Conservation (phyloP, 257 asterid species). For the Penstemon newberryi region DNA sequence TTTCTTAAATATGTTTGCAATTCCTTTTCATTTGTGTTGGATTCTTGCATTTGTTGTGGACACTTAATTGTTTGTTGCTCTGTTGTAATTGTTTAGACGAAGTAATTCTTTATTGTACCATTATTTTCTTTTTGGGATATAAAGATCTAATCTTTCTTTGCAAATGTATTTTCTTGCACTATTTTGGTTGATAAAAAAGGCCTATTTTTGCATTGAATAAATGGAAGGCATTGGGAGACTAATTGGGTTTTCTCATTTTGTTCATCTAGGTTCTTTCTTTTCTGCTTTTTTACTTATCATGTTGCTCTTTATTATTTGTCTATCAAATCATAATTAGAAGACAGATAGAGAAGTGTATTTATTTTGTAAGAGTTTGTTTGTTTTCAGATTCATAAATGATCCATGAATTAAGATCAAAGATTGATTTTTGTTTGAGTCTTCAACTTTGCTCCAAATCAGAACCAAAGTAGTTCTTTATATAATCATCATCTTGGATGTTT, state of each 20-base stretch:
- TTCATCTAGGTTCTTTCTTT: too few species aligned
- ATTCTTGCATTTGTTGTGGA: conserved; percentile 22
- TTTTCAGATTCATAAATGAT: neutral
- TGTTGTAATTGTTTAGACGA: neutral
- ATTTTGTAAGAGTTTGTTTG: neutral
- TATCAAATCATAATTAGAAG: neutral
- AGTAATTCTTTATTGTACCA: neutral
- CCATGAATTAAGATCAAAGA: neutral
- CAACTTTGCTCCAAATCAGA: neutral
- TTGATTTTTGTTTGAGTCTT: too few species aligned
- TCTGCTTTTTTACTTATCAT: neutral
- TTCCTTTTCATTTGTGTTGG: neutral
- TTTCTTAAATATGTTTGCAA: conserved; percentile 7
- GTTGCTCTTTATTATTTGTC: neutral
- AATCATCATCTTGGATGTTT: too few species aligned
- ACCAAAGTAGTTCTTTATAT: conserved; percentile 9
- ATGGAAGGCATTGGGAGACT: neutral
- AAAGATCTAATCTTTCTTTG: conserved; percentile 27
- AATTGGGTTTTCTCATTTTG: neutral
- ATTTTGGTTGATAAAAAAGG: neutral
- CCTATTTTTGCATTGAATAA: too few species aligned
- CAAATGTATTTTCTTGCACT: neutral
- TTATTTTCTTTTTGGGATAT: neutral
- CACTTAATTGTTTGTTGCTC: conserved; percentile 1
- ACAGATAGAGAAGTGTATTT: neutral